These are phyloP conservation scores for Mortierella sp. DNA, from an alignment of 371 early-diverging fungal species.

Conservation along the genomic window DNA sequence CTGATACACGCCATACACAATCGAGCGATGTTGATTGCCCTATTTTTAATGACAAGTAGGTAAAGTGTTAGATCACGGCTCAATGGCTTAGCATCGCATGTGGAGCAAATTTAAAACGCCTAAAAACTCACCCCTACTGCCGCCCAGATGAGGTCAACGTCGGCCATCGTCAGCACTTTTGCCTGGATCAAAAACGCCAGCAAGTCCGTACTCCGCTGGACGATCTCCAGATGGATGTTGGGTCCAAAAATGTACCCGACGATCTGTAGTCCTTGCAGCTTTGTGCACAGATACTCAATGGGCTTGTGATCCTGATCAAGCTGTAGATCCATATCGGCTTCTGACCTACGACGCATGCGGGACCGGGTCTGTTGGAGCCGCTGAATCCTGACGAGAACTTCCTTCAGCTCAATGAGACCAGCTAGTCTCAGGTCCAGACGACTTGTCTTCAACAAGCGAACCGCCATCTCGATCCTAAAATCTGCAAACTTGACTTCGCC, in stretches of 20 bases:
- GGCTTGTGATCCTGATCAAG: conserved; percentile 46
- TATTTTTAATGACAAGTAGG: neutral
- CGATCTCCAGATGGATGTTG: conserved; percentile 64
- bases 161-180: conserved; percentile 48
- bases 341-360: conserved; percentile 49
- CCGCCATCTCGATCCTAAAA: conserved; percentile 59
- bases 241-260: conserved; percentile 62
- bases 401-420: conserved; percentile 61
- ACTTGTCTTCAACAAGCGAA: conserved; percentile 58
- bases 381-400: conserved; percentile 57
- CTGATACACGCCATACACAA: conserved; percentile 62
- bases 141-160: conserved; percentile 63
- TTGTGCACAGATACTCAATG: conserved; percentile 52
- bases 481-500: conserved; percentile 58
- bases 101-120: neutral
- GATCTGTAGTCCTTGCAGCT: conserved; percentile 53
- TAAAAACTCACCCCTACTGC: conserved; percentile 54
- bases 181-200: conserved; percentile 58
- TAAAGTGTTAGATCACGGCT: no score
- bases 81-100: neutral
- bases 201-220: conserved; percentile 61
- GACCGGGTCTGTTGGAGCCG: conserved; percentile 40
- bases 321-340: conserved; percentile 54
- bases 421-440: conserved; percentile 60
- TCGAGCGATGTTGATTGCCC: conserved; percentile 65